phyloP scores from a whole-genome alignment of 768 basidiomycete species.

The Boletus rubropictus region DNA sequence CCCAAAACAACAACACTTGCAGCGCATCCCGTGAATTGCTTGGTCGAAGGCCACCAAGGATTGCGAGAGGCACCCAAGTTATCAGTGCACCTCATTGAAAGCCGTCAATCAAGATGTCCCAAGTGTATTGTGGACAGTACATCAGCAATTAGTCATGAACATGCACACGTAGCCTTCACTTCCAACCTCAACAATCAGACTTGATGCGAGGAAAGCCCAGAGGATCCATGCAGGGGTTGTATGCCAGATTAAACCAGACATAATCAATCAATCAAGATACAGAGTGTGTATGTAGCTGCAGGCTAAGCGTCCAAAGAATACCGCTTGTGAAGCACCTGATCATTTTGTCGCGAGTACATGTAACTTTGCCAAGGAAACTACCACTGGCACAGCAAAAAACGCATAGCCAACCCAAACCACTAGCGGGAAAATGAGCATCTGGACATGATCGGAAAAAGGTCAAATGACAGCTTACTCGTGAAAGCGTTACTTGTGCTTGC shows the following conservation, averaged over 20 bases:
- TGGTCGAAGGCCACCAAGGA: no score
- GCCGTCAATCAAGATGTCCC: no score
- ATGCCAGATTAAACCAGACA: not conserved
- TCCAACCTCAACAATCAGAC: not conserved
- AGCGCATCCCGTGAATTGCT: no score
- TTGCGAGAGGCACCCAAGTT: no score
- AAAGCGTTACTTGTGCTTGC: conserved; percentile 68
- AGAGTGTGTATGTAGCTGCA: not conserved
- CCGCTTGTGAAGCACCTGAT: conserved; percentile 8
- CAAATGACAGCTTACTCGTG: conserved; percentile 48
- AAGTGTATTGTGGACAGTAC: no score
- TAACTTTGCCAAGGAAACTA: conserved; percentile 62
- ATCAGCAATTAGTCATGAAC: no score
- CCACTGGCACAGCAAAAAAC: conserved; percentile 65
- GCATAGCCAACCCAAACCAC: conserved; percentile 79
- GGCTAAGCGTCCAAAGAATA: not conserved
- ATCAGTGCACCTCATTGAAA: no score
- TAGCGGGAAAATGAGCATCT: conserved; percentile 23
- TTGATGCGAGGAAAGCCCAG: not conserved
- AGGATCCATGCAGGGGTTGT: not conserved
- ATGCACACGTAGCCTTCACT: no score
- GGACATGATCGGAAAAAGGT: not conserved
- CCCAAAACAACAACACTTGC: no score
- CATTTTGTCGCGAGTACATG: conserved; percentile 49
- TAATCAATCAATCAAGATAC: not conserved